Base-by-base conservation (phyloP, 1,139 yeast genomes). In the Magnusiomyces magnusii region DNA sequence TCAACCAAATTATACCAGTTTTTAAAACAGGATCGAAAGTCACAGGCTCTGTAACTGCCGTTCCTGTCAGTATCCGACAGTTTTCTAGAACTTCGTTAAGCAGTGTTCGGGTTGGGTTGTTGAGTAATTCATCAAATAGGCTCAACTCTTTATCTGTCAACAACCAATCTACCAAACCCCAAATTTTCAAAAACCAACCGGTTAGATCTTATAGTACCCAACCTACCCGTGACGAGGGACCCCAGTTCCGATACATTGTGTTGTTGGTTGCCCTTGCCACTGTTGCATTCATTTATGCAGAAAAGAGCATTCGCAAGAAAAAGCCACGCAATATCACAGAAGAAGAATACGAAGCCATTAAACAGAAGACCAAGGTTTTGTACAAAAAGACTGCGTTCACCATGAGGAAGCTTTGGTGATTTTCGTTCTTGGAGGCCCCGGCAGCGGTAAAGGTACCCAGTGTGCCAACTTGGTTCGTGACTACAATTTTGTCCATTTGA, bases 391-490 rank as follows among this genome's bases (percentile, higher is more conserved):
- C 78, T 15, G 82, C 86, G 0, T 87, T 87, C 69, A 72, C 80
- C 3, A 78, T 2, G 85, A 84, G 49, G 82, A 85, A 60, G 82
- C 88, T 39, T 82, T 88, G 39, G 96, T 93, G 7, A 80, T 93
- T 34, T 93, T 89, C 71, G 97, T 93, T 7, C 81, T 93, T 47
- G 77, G 77, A 15, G 82, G 92, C 1, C 92, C 92, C 2, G 97
- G 99, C 19, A 86, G 96, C 21, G 99, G 99, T 50, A 93, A 93
- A 71, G 99, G 99, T 60, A 93, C 99, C 1, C 99, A 93, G 74
- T 90, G 97, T 76, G 87, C 85, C 51, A 87, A 82, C 68, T 79
- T 93, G 60, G 97, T 93, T 52, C 75, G 79, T 24, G 89, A 91
- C 67, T 87, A 82, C 70, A 85, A 87, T 17, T 93, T 92, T 71